Evolutionary conservation across 441 rosid species (phyloP).

Genomic region (Erodium texanum): DNA sequence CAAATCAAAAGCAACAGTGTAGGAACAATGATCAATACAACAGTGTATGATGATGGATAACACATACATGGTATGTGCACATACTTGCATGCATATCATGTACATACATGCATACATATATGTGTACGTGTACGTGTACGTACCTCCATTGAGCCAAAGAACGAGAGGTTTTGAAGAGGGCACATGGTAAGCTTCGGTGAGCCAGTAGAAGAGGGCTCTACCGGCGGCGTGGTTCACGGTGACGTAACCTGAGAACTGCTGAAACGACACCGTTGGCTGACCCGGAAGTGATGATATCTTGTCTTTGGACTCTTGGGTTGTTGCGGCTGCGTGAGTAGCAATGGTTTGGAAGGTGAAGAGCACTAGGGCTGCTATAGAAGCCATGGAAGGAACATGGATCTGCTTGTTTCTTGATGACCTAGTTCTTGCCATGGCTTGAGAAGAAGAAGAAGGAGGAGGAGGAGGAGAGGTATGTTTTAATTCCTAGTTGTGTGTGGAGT

Average conservation of each 20-base stretch:
- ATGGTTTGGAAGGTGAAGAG: slow-evolving; percentile 11
- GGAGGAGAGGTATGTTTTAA: slow-evolving; percentile 14
- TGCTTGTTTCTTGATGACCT: background rate
- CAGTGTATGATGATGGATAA: background rate
- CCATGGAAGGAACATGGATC: slow-evolving; percentile 7
- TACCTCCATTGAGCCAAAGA: slow-evolving; percentile 97
- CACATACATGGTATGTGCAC: too few species aligned
- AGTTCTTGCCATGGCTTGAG: background rate
- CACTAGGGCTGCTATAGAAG: background rate
- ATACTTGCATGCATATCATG: too few species aligned
- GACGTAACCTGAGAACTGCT: slow-evolving; percentile 89
- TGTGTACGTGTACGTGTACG: background rate
- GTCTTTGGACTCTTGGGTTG: slow-evolving; percentile 47
- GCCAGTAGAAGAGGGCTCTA: slow-evolving; percentile 93
- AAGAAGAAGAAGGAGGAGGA: too few species aligned
- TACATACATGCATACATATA: background rate
- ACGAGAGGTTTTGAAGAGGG: slow-evolving; percentile 69
- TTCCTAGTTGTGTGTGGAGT: slow-evolving; percentile 15
- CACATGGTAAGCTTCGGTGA: slow-evolving; percentile 50
- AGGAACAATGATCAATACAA: background rate
- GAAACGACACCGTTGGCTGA: slow-evolving; percentile 75
- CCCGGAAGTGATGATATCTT: slow-evolving; percentile 80
- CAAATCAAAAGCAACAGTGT: background rate
- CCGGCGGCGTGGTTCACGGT: slow-evolving; percentile 54
- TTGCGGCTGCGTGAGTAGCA: background rate